These are phyloP conservation scores for Pichia cabralensis DNA, from an alignment of 805 yeast genomes.

Conservation along the genomic window DNA sequence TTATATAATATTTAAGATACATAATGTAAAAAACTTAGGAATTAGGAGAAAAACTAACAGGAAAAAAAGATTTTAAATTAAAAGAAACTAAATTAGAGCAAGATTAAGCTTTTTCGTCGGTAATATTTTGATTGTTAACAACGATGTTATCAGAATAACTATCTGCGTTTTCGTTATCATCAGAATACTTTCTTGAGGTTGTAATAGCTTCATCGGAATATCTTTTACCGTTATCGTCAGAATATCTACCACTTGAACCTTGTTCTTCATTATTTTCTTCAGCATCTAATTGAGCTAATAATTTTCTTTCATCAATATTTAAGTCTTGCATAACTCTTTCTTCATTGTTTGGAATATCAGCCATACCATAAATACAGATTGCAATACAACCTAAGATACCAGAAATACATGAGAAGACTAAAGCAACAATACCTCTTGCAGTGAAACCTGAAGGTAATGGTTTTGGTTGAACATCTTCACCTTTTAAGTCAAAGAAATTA, in stretches of 20 bases:
- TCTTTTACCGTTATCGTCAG: conserved; percentile 9
- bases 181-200: conserved; percentile 5
- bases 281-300: conserved; percentile 14
- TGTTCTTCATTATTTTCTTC: conserved; percentile 2
- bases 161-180: conserved; percentile 1
- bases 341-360: conserved; percentile 68
- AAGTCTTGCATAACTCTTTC: conserved; percentile 48
- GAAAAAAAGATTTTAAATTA: too few species aligned
- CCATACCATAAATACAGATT: conserved; percentile 76
- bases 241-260: conserved; percentile 9
- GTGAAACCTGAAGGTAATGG: conserved; percentile 84
- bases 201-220: conserved; percentile 8
- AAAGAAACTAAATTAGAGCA: too few species aligned
- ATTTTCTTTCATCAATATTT: conserved; percentile 34
- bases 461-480: conserved; percentile 61
- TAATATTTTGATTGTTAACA: too few species aligned
- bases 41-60: too few species aligned
- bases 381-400: conserved; percentile 74
- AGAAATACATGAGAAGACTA: conserved; percentile 80
- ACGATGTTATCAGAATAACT: too few species aligned
- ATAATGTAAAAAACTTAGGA: too few species aligned
- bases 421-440: conserved; percentile 87
- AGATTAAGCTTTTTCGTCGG: too few species aligned
- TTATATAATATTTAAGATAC: too few species aligned
- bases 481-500: conserved; percentile 56